A percentile compares a stretch with the other conserved stretches of the same genome.
Evolutionary conservation across 257 asterid genomes (phyloP).

Genomic region (Marsdenia floribunda): DNA sequence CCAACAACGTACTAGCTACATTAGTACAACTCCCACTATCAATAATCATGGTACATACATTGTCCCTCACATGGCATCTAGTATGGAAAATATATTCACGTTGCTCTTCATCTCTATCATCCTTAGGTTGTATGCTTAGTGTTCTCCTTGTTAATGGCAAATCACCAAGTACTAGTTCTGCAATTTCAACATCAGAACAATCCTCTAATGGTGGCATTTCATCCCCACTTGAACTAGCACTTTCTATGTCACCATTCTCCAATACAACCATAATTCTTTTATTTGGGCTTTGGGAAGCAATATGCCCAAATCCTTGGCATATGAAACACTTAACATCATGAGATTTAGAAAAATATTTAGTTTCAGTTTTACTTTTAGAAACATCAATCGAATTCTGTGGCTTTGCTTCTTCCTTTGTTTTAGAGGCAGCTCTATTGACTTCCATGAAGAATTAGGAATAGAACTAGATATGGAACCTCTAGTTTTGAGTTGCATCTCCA

Average conservation of each 20-base stretch:
- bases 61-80: neutral
- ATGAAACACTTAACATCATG: too few relatives aligned
- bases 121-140: neutral
- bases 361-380: too few relatives aligned
- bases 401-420: too few relatives aligned
- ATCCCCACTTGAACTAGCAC: neutral
- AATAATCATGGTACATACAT: neutral
- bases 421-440: too few relatives aligned
- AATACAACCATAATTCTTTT: neutral
- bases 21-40: too few relatives aligned
- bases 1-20: too few relatives aligned
- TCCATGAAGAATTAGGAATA: too few relatives aligned
- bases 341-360: too few relatives aligned
- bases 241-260: neutral
- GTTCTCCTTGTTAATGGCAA: neutral
- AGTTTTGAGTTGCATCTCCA: too few relatives aligned
- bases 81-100: neutral
- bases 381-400: too few relatives aligned
- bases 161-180: neutral
- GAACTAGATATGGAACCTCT: too few relatives aligned
- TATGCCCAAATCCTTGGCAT: neutral
- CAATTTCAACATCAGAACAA: neutral
- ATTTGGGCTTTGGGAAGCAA: neutral
- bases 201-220: neutral
- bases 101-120: neutral